Evolutionary conservation across 306 rosid genomes (phyloP), one percentile per base, ranked within the genome.

Genomic region (Acacia confusa): DNA sequence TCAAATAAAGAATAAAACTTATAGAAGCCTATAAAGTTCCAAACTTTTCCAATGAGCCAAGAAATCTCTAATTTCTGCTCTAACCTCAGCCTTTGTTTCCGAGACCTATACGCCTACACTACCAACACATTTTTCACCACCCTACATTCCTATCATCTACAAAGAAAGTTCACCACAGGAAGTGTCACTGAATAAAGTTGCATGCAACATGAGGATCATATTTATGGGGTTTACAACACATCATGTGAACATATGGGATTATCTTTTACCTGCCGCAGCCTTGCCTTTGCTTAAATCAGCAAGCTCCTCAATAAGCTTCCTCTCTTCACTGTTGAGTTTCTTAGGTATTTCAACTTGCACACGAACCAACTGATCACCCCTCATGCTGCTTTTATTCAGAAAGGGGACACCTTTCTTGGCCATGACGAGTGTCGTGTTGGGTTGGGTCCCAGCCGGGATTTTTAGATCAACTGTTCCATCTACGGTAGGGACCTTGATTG

Each of bases 261-360:
- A 87, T 84, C 90, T 84, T 75, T 57, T 78, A 47, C 63, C 61
- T 60, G 84, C 72, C 0, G 84, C 72, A 60, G 85, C 79, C 87
- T 93, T 95, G 80, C 94, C 98, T 88, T 93, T 95, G 92, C 97
- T 95, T 78, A 95, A 85, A 83, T 89, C 91, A 3, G 98, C 91
- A 47, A 95, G 98, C 84, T 95, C 97, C 82, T 93, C 94, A 0
- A 95, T 79, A 41, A 95, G 93, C 89, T 95, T 93, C 81, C 78
- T 88, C 88, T 95, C 99, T 9, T 92, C 97, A 25, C 68, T 81
- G 92, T 92, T 92, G 70, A 95, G 69, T 83, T 88, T 88, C 79
- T 95, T 95, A 9, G 99, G 99, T 69, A 95, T 95, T 83, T 95
- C 99, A 48, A 95, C 97, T 92, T 95, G 99, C 82, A 95, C 99